Evolutionary conservation across 257 asterid species (phyloP).

Genomic region (Phtheirospermum japonicum): DNA sequence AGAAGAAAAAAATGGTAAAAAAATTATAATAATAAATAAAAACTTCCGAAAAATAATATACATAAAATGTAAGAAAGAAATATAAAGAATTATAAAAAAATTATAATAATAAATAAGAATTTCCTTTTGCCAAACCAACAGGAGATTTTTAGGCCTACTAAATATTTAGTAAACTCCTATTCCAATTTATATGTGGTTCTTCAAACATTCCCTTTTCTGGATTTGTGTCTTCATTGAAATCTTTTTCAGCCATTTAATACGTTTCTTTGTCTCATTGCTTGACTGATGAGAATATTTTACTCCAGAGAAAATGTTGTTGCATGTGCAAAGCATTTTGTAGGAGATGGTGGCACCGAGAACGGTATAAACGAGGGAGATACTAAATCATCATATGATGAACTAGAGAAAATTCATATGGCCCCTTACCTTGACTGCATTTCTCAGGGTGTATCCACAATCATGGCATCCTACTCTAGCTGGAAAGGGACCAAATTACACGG

Average conservation of each 20-base stretch:
- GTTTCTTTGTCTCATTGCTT: slow-evolving; percentile 18
- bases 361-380: slow-evolving; percentile 86
- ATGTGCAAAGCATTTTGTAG: slow-evolving; percentile 89
- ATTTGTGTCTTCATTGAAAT: slow-evolving; percentile 18
- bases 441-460: slow-evolving; percentile 82
- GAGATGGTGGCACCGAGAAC: slow-evolving; percentile 80
- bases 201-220: no score
- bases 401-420: slow-evolving; percentile 74
- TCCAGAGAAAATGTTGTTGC: slow-evolving; percentile 77
- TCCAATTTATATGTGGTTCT: no score
- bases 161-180: no score
- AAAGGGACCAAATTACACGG: slow-evolving; percentile 62
- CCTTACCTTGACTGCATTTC: slow-evolving; percentile 73
- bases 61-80: no score
- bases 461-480: slow-evolving; percentile 93
- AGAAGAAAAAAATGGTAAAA: no score
- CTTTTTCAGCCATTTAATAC: slow-evolving; percentile 13
- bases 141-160: no score
- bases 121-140: no score
- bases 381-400: slow-evolving; percentile 51
- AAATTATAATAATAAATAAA: no score
- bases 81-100: no score
- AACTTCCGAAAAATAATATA: no score
- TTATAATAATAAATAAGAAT: no score
- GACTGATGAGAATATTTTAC: slow-evolving; percentile 39